Evolutionary conservation across 2,329 filamentous ascomycete genomes (phyloP).

Genomic region (Ilyonectria sp.): DNA sequence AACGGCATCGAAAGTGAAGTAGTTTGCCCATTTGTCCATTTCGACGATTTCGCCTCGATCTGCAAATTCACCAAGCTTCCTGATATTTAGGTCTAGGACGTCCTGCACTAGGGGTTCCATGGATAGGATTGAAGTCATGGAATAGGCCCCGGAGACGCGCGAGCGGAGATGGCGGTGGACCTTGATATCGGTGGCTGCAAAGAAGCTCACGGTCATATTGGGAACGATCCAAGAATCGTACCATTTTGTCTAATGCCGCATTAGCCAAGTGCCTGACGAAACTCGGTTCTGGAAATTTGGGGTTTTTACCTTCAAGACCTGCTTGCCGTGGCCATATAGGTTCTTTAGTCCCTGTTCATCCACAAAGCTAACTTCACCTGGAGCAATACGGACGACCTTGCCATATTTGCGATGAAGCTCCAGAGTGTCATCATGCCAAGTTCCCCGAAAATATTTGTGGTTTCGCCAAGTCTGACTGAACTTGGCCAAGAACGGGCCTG

Average conservation of each 20-base stretch:
- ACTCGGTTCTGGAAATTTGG: not conserved
- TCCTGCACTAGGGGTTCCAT: slow-evolving; percentile 30
- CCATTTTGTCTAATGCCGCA: slow-evolving; percentile 9
- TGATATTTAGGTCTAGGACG: slow-evolving; percentile 26
- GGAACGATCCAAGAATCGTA: slow-evolving; percentile 31
- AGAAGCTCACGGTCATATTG: slow-evolving; percentile 33
- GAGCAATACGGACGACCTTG: slow-evolving; percentile 29
- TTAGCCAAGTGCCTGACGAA: not conserved
- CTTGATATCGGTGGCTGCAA: slow-evolving; percentile 20
- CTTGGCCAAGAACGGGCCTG: slow-evolving; percentile 18
- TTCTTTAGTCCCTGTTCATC: slow-evolving; percentile 6
- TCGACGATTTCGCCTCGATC: not conserved
- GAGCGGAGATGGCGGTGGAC: slow-evolving; percentile 30
- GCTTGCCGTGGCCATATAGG: slow-evolving; percentile 28
- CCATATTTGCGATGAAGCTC: slow-evolving; percentile 26
- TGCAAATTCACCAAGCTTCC: slow-evolving; percentile 16
- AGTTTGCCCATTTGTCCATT: slow-evolving; percentile 26
- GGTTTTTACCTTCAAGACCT: slow-evolving; percentile 14
- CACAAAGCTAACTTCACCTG: slow-evolving; percentile 29
- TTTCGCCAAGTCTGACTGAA: slow-evolving; percentile 18
- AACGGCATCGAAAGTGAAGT: slow-evolving; percentile 32
- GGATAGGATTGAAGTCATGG: slow-evolving; percentile 29
- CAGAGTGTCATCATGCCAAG: slow-evolving; percentile 28
- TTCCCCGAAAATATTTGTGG: slow-evolving; percentile 26
- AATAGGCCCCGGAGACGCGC: slow-evolving; percentile 26